Evolutionary conservation across 805 yeast species (phyloP).

Genomic region (Yamadazyma scolyti): DNA sequence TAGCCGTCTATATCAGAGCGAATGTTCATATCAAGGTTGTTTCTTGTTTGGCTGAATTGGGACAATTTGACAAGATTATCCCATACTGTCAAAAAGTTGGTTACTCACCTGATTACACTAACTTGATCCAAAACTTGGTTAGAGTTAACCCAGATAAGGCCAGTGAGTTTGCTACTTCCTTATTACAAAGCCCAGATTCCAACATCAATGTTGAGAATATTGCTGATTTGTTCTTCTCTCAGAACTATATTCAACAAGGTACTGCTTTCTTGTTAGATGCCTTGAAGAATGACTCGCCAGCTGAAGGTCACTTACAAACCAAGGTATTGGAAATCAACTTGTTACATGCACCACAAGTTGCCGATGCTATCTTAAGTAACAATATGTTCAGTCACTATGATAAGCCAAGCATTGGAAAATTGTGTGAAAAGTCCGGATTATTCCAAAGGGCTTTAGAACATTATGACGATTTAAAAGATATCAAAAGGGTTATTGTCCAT

Average conservation of each 20-base stretch:
- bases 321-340: conserved; percentile 89
- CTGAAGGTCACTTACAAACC: conserved; percentile 95
- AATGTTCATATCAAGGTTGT: conserved; percentile 85
- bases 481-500: conserved; percentile 90
- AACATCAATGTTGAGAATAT: conserved; percentile 77
- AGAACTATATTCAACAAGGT: conserved; percentile 94
- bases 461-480: conserved; percentile 90
- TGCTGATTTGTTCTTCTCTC: conserved; percentile 92
- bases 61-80: conserved; percentile 92
- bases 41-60: conserved; percentile 86
- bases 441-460: conserved; percentile 95
- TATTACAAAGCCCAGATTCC: conserved; percentile 57
- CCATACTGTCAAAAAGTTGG: conserved; percentile 90
- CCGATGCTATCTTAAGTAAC: conserved; percentile 96
- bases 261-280: conserved; percentile 96
- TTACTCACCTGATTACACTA: conserved; percentile 86
- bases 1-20: conserved; percentile 86
- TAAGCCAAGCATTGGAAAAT: conserved; percentile 83
- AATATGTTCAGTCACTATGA: conserved; percentile 95
- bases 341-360: conserved; percentile 97
- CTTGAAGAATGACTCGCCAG: conserved; percentile 86
- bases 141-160: conserved; percentile 97
- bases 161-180: conserved; percentile 90
- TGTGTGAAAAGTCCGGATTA: conserved; percentile 95
- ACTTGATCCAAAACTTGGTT: conserved; percentile 83